Base-by-base conservation (phyloP, 768 basidiomycete genomes). In the Candolleomyces eurysporus region DNA sequence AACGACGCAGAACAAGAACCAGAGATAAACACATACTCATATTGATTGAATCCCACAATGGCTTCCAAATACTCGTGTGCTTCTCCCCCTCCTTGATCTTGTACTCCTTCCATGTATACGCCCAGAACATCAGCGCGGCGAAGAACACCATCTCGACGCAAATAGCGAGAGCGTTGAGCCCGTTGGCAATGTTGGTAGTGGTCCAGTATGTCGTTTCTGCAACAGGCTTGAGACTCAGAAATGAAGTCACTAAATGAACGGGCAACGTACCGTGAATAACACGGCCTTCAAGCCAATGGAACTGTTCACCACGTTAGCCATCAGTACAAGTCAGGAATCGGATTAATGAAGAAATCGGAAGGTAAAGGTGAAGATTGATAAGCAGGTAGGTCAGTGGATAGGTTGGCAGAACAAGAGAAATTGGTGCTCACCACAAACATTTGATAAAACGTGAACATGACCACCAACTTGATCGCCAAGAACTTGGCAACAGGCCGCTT, bases 371-470 rank as follows among this genome's bases (percentile, higher is more conserved):
- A n/a, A n/a, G n/a, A n/a, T n/a, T n/a, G n/a, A n/a, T n/a, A n/a
- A n/a, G n/a, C n/a, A n/a, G n/a, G 9, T 32, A 4, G 9, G 17
- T 53, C 50, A 31, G 30, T 22, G 4, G 22, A 8, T 48, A 21
- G 22, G 17, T 19, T 42, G 2, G 2, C 36, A 22, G 46, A 46
- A 48, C 42, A 10, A 26, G 16, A 32, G 31, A 52, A 48, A 22
- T 26, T n/a, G 6, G 17, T 17, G 75, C 87, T 58, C 67, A 90
- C 88, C 56, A 92, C 72, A 67, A 93, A 90, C 1, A 83, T 79
- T 68, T 95, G 94, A 71, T 95, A 96, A 73, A 92, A 95, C 0
- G 92, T 94, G 71, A 90, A 86, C 84, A 94, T 87, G 48, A 94
- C 90, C 52, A 93, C 90, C 36, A 91, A 75, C 72, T 96, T 96